Percentiles rank a stretch among this genome's conserved stretches.
Evolutionary conservation across 192 early-diverging fungal species (phyloP).

Genomic region (Coemansia sp.): DNA sequence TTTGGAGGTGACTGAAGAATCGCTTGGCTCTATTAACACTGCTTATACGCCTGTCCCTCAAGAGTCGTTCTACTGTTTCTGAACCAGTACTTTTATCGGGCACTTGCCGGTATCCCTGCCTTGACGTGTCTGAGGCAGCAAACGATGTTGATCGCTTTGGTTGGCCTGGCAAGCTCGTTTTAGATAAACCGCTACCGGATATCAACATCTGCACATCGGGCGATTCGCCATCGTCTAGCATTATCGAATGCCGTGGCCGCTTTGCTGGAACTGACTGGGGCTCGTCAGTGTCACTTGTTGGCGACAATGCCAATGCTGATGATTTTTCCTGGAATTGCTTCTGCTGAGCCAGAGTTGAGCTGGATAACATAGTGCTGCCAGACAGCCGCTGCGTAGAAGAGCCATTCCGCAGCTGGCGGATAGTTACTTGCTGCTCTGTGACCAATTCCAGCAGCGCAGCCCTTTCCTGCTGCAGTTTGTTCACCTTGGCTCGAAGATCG

Average conservation of each 20-base stretch:
- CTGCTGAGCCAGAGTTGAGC: constrained; percentile 12
- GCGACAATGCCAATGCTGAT: neutral
- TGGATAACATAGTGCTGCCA: neutral
- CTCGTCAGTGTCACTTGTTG: neutral
- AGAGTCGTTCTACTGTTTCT: constrained; percentile 22
- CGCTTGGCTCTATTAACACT: constrained; percentile 23
- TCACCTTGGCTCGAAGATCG: constrained; percentile 29
- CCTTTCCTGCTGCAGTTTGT: constrained; percentile 37
- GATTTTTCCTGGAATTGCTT: constrained; percentile 12
- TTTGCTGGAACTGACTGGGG: constrained; percentile 1
- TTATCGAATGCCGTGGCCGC: constrained; percentile 2
- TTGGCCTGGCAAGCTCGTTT: neutral
- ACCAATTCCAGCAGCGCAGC: constrained; percentile 45
- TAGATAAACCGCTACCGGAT: neutral
- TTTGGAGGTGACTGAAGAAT: constrained; percentile 18
- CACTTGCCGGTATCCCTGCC: neutral
- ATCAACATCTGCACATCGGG: neutral
- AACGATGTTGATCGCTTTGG: neutral
- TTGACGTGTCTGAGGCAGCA: neutral
- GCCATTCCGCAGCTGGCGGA: constrained; percentile 36
- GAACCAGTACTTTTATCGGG: constrained; percentile 4
- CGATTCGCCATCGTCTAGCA: neutral
- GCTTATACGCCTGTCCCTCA: constrained; percentile 28
- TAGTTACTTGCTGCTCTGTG: constrained; percentile 50
- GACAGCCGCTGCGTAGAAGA: neutral